Evolutionary conservation across 345 rosid species (phyloP).

Genomic region (Boechera divaricarpa): DNA sequence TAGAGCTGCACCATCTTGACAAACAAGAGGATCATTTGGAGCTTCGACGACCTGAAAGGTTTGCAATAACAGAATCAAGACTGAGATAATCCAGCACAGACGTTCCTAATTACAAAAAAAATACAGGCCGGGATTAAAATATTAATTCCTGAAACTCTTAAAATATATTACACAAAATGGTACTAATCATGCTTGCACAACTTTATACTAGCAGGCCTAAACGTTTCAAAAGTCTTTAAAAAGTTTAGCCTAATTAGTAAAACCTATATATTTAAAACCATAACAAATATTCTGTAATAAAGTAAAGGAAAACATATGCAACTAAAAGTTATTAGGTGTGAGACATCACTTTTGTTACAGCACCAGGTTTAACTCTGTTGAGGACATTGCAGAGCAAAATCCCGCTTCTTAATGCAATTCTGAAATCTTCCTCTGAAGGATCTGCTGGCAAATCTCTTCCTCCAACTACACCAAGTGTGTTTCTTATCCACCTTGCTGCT

Average conservation of each 20-base stretch:
- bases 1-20: slow-evolving; percentile 89
- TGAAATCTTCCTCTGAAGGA: slow-evolving; percentile 94
- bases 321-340: background rate
- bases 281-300: background rate
- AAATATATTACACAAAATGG: slow-evolving; percentile 19
- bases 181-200: slow-evolving; percentile 45
- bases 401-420: slow-evolving; percentile 90
- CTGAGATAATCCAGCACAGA: background rate
- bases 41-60: slow-evolving; percentile 76
- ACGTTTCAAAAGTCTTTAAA: slow-evolving; percentile 22
- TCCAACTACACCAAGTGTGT: slow-evolving; percentile 77
- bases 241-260: background rate
- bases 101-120: background rate
- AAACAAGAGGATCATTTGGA: slow-evolving; percentile 68
- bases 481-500: slow-evolving; percentile 90
- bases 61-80: background rate
- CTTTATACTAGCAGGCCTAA: slow-evolving; percentile 42
- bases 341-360: slow-evolving; percentile 69
- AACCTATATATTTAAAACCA: background rate
- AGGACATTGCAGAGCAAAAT: slow-evolving; percentile 86
- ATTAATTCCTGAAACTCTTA: slow-evolving; percentile 10
- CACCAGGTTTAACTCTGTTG: slow-evolving; percentile 88
- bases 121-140: background rate
- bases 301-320: background rate
- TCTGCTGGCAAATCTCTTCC: slow-evolving; percentile 94